phyloP scores from a whole-genome alignment of 2,329 filamentous ascomycete genomes.

The Diaporthe sp. region DNA sequence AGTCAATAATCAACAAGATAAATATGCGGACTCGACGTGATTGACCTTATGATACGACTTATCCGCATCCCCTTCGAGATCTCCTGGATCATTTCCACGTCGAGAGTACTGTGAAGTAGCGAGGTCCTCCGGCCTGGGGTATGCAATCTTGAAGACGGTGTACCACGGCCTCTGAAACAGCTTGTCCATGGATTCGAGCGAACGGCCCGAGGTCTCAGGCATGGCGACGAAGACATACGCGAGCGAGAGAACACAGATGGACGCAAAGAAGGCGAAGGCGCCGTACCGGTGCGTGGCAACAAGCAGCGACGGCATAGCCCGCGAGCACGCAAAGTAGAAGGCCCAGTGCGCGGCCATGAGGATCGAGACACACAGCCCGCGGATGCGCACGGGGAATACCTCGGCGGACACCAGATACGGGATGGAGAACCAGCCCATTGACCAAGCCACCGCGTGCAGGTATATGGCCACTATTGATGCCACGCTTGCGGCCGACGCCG shows the following conservation, averaged over 20 bases:
- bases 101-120: conserved; percentile 14
- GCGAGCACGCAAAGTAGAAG: conserved; percentile 83
- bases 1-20: not conserved
- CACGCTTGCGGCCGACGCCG: conserved; percentile 70
- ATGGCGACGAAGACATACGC: conserved; percentile 80
- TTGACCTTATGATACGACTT: not conserved
- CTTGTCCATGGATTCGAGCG: conserved; percentile 78
- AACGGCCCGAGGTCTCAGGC: conserved; percentile 77
- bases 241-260: conserved; percentile 76
- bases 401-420: conserved; percentile 85
- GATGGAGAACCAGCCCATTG: conserved; percentile 80
- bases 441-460: conserved; percentile 77
- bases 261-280: conserved; percentile 83
- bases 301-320: conserved; percentile 83
- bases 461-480: conserved; percentile 83
- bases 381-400: conserved; percentile 81
- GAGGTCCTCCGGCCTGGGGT: not conserved
- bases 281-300: conserved; percentile 62
- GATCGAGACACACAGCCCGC: conserved; percentile 78
- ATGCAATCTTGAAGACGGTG: conserved; percentile 44
- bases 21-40: not conserved
- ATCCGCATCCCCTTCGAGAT: not conserved
- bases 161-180: conserved; percentile 82
- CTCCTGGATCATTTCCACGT: not conserved
- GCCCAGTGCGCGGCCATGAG: conserved; percentile 85